phyloP scores from a whole-genome alignment of 495 filamentous ascomycete species.

The Hypoxylon fuscum region DNA sequence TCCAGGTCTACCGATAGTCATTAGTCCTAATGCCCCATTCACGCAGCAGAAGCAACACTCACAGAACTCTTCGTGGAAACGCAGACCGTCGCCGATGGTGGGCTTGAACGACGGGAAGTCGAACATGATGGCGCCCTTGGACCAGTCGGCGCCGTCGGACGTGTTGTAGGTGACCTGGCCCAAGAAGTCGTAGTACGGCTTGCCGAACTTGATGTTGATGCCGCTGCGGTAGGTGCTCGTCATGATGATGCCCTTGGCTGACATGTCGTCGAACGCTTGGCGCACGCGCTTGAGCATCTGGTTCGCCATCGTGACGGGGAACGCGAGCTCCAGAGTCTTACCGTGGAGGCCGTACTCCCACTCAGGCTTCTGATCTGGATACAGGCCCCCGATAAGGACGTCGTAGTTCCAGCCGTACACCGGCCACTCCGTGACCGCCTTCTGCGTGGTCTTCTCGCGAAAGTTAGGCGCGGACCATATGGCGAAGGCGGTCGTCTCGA shows the following conservation, averaged over 20 bases:
- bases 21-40: constrained; percentile 22
- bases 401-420: constrained; percentile 63
- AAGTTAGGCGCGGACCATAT: constrained; percentile 60
- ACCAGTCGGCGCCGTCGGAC: constrained; percentile 55
- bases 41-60: constrained; percentile 23
- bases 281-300: constrained; percentile 57
- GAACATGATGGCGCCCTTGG: constrained; percentile 62
- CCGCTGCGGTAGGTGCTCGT: constrained; percentile 59
- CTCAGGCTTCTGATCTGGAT: constrained; percentile 57
- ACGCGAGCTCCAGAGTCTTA: constrained; percentile 59
- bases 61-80: constrained; percentile 62
- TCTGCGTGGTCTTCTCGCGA: constrained; percentile 58
- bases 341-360: constrained; percentile 59
- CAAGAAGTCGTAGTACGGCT: constrained; percentile 56
- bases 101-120: constrained; percentile 59
- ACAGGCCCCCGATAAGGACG: constrained; percentile 60
- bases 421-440: constrained; percentile 52
- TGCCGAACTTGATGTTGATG: constrained; percentile 64
- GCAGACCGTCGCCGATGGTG: constrained; percentile 53
- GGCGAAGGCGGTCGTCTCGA: constrained; percentile 57
- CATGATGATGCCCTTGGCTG: constrained; percentile 52
- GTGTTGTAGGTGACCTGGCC: constrained; percentile 60
- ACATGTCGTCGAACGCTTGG: constrained; percentile 55
- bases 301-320: constrained; percentile 58
- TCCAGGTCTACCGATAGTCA: constrained; percentile 44